Evolutionary conservation across 2,329 filamentous ascomycete species (phyloP), one percentile per base, ranked within the genome.

Genomic region (Grosmannia serpens): DNA sequence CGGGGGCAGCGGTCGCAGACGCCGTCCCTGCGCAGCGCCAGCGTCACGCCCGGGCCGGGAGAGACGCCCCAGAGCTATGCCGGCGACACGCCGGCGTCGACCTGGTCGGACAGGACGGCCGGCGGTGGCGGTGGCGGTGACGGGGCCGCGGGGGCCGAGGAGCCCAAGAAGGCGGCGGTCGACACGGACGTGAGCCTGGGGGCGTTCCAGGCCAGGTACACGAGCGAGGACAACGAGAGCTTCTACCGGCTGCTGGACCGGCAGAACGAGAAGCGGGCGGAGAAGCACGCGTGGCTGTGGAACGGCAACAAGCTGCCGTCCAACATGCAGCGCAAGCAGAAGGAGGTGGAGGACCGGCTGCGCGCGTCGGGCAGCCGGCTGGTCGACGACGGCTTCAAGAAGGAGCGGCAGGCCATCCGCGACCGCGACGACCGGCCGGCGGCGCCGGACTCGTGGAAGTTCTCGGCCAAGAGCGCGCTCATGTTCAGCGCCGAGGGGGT

Each of bases 171-270:
- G 57, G 74, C 75, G 59, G 72, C 78, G 35, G 76, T 89, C 22
- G 86, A 95, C 68, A 84, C 86, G 49, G 86, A 86, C 65, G 84
- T 97, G 77, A 91, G 87, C 60, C 79, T 99, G 1, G 84, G 86
- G 57, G 83, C 86, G 1, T 99, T 96, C 67, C 94, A 99, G 68
- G 81, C 88, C 3, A 92, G 89, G 64, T 97, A 96, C 73, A 99
- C 92, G 1, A 96, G 90, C 67, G 94, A 99, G 71, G 94, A 99
- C 70, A 97, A 97, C 68, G 94, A 96, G 69, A 95, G 89, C 65
- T 97, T 99, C 75, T 95, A 96, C 71, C 87, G 86, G 65, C 78
- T 99, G 1, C 76, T 97, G 31, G 94, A 99, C 73, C 88, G 86
- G 67, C 90, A 96, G 67, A 99, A 96, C 67, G 80, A 85, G 61